Evolutionary conservation across 805 yeast genomes (phyloP).

Genomic region (Zygotorulaspora chibaensis): DNA sequence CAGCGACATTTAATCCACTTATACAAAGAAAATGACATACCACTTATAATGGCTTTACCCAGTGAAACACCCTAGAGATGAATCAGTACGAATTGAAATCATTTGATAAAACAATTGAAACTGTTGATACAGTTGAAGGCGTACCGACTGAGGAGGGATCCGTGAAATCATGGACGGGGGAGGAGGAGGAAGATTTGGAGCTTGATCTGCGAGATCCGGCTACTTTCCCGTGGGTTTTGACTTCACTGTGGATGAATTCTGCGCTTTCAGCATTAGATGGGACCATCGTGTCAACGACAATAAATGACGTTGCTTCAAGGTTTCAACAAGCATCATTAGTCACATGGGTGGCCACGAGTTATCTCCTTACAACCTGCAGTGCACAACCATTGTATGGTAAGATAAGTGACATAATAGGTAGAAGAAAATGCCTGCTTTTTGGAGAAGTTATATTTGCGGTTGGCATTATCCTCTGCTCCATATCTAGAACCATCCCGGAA

Average conservation of each 20-base stretch:
- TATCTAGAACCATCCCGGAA: conserved; percentile 41
- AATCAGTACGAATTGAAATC: neutral
- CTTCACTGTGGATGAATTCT: conserved; percentile 42
- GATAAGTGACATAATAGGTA: conserved; percentile 60
- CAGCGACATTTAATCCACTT: no score
- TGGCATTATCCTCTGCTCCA: conserved; percentile 43
- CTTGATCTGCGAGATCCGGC: conserved; percentile 12
- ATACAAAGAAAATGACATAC: no score
- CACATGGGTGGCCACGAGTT: conserved; percentile 71
- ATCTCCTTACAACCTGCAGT: conserved; percentile 63
- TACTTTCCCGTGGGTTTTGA: conserved; percentile 11
- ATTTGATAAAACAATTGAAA: neutral
- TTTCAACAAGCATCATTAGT: conserved; percentile 48
- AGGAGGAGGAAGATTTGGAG: conserved; percentile 12
- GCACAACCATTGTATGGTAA: conserved; percentile 74
- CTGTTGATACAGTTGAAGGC: neutral
- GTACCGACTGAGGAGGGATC: neutral
- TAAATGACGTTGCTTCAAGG: conserved; percentile 56
- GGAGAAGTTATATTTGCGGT: conserved; percentile 44
- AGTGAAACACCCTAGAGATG: no score
- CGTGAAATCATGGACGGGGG: neutral
- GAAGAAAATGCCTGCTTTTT: conserved; percentile 42
- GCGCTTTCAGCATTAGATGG: conserved; percentile 56
- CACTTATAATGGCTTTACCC: no score
- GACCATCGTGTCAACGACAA: conserved; percentile 55